phyloP scores from a whole-genome alignment of 352 stramenopile genomes.

The Pythium grandisporangium region DNA sequence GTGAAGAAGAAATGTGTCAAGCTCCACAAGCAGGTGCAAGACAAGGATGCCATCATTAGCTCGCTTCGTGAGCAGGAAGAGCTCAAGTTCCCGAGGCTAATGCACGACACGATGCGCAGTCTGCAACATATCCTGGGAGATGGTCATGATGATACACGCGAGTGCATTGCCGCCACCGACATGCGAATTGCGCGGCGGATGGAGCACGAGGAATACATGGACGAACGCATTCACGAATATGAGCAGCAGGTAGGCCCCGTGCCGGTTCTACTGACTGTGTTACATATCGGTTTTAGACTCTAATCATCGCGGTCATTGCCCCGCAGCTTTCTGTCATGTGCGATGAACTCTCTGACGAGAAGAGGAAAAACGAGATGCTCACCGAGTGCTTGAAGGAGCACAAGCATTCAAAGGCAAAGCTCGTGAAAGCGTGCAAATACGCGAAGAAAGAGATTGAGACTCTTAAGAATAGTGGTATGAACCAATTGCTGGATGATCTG shows the following conservation, averaged over 20 bases:
- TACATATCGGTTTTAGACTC: no score
- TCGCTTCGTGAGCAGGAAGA: constrained; percentile 43
- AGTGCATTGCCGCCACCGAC: no score
- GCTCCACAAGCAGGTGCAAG: constrained; percentile 44
- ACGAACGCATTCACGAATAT: constrained; percentile 60
- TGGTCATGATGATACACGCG: constrained; percentile 17
- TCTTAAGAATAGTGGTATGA: constrained; percentile 47
- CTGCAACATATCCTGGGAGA: constrained; percentile 27
- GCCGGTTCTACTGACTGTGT: not conserved
- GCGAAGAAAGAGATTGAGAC: constrained; percentile 50
- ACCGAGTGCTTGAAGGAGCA: constrained; percentile 53
- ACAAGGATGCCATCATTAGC: constrained; percentile 42
- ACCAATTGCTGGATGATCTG: constrained; percentile 61
- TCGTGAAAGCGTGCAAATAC: constrained; percentile 66
- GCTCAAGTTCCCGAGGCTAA: constrained; percentile 33
- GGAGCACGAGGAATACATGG: constrained; percentile 11
- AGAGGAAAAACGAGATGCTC: constrained; percentile 62
- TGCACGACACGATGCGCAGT: constrained; percentile 57
- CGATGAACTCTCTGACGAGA: constrained; percentile 58
- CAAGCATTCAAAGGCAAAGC: constrained; percentile 57
- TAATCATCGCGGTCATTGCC: not conserved
- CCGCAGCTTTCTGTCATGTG: constrained; percentile 52
- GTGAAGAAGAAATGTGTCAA: constrained; percentile 47
- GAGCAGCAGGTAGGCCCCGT: constrained; percentile 36
- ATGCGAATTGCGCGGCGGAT: constrained; percentile 1